Evolutionary conservation across 2,329 filamentous ascomycete species (phyloP).

Genomic region (Curvularia spicifera): DNA sequence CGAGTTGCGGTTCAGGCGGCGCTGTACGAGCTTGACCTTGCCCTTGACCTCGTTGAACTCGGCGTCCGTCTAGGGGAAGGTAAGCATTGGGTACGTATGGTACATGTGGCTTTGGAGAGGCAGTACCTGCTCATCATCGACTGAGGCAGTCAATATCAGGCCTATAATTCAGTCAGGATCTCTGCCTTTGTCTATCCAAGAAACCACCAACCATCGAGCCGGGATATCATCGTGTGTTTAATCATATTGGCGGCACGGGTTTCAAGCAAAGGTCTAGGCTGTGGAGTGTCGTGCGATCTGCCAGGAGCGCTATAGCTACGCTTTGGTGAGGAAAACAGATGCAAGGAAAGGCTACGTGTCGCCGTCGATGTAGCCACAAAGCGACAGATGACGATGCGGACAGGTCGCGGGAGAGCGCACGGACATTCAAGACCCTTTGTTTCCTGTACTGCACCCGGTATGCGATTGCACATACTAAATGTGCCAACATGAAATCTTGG

Average conservation of each 20-base stretch:
- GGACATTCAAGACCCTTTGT: slow-evolving; percentile 17
- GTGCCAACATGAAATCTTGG: background rate
- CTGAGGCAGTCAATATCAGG: slow-evolving; percentile 91
- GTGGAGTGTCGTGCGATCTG: background rate
- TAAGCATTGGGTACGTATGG: slow-evolving; percentile 17
- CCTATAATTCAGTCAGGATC: slow-evolving; percentile 60
- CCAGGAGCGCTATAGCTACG: background rate
- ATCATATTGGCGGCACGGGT: slow-evolving; percentile 65
- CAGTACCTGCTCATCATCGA: slow-evolving; percentile 81
- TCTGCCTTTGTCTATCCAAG: slow-evolving; percentile 5
- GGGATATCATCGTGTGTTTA: slow-evolving; percentile 89
- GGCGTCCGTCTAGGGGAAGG: slow-evolving; percentile 64
- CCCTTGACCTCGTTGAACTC: slow-evolving; percentile 86
- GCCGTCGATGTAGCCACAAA: slow-evolving; percentile 23
- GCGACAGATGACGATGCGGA: slow-evolving; percentile 32
- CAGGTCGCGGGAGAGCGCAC: slow-evolving; percentile 31
- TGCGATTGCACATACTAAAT: background rate
- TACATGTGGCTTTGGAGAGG: background rate
- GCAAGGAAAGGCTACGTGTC: slow-evolving; percentile 42
- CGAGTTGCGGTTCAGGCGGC: slow-evolving; percentile 84
- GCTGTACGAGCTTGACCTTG: slow-evolving; percentile 88
- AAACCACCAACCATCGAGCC: slow-evolving; percentile 75
- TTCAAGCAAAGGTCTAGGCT: background rate
- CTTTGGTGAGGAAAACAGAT: background rate
- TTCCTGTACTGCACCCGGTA: background rate